phyloP scores from a whole-genome alignment of 345 rosid genomes.

The Turnera subulata region DNA sequence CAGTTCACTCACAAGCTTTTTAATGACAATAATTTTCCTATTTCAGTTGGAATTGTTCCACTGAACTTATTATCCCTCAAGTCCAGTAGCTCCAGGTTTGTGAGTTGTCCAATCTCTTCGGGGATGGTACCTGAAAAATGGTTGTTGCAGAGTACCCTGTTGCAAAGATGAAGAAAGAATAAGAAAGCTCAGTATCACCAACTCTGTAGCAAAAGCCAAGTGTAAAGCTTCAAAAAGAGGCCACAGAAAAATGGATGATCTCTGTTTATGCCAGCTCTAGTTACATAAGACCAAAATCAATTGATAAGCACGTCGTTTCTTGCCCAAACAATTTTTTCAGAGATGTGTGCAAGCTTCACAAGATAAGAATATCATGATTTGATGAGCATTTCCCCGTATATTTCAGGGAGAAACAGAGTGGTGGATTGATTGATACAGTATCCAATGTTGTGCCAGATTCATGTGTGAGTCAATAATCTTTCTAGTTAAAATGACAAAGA shows the following conservation, averaged over 20 bases:
- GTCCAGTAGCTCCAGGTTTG: slow-evolving; percentile 57
- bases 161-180: slow-evolving; percentile 7
- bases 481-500: no score
- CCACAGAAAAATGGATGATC: neutral
- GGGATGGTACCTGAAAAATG: slow-evolving; percentile 62
- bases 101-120: slow-evolving; percentile 54
- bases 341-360: no score
- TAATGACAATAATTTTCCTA: slow-evolving; percentile 40
- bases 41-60: slow-evolving; percentile 64
- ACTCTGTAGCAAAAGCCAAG: neutral
- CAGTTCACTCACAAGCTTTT: slow-evolving; percentile 60
- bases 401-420: no score
- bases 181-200: slow-evolving; percentile 3
- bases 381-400: no score
- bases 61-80: slow-evolving; percentile 60
- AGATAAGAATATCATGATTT: no score
- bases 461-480: no score
- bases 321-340: no score
- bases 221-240: neutral
- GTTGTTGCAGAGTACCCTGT: slow-evolving; percentile 56
- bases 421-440: no score
- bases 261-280: no score
- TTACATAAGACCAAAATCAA: no score
- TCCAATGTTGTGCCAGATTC: no score
- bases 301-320: no score